Evolutionary conservation across 192 early-diverging fungal genomes (phyloP), one percentile per base, ranked within the genome.

Genomic region (Coemansia sp.): DNA sequence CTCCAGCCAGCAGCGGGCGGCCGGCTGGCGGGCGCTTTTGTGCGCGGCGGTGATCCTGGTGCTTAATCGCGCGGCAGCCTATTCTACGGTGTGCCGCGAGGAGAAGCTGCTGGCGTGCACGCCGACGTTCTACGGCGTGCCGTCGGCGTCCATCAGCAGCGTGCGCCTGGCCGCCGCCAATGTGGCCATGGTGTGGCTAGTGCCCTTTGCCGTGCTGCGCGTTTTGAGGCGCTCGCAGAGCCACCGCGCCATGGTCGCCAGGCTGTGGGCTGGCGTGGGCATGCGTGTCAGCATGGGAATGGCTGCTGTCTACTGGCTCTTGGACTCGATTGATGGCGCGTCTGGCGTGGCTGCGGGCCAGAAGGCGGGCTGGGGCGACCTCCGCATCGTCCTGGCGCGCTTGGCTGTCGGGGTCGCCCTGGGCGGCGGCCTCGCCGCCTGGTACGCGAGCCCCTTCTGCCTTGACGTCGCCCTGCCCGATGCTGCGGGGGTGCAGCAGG

Each of bases 11-110:
- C 67, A 84, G 50, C 66, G 61, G 29, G 53, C 60, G 11, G 77
- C 69, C 0, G 78, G 81, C 16, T 62, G 31, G 63, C 81, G 83
- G 56, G 80, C 83, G 0, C 42, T 88, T 2, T 19, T 84, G 7
- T 73, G 85, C 42, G 59, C 75, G 0, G n/a, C 85, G 27, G 44
- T 78, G 6, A 85, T 91, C 17, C 84, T 91, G 41, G 81, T 85
- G 1, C 62, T 93, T 31, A 89, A 85, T 11, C 72, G 89, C 3
- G 41, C 86, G 4, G 64, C 86, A 6, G 78, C 85, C 4, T 75
- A 85, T 37, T 88, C 87, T 2, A 93, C 90, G 4, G 87, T 95
- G 29, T 99, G 97, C 64, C 90, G 95, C 27, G 93, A 93, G 64
- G 97, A 98, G 63, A 93, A 97, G 79, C 78, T 87, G 6, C 88